Evolutionary conservation across 805 yeast species (phyloP), one percentile per base, ranked within the genome.

Genomic region (Cyberlindnera americana): DNA sequence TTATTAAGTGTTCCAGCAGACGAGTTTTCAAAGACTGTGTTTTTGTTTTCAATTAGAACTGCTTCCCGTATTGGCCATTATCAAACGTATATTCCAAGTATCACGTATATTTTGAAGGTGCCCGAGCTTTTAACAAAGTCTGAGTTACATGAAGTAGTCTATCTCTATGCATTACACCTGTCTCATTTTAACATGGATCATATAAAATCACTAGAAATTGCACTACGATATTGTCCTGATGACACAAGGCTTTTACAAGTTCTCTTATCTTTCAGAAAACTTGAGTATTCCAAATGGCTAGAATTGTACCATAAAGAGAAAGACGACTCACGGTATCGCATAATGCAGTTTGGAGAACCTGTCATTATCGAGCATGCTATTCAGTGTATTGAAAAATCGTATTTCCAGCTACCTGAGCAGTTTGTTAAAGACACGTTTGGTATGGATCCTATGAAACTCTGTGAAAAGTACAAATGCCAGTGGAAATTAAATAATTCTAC

Each of bases 71-170:
- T 69, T 3, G 77, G 77, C 5, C 75, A 74, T 46, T 72, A 74
- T 50, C 79, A 76, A 46, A 70, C 84, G 1, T 80, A 77, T 48
- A 39, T 79, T 1, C 83, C 85, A 3, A 65, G 78, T 31, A 69
- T 77, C 6, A 55, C 56, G 19, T 71, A 68, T 46, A 50, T 56
- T 4, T 56, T 60, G 26, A 42, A 47, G 9, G 21, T 43, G 10
- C 4, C 18, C 2, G 18, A 26, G 0, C 34, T 59, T 3, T 50
- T 72, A n/a, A 45, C 41, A 1, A 32, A 36, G 2, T 43, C 45
- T 0, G 81, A 75, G 42, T 33, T 55, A 1, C 56, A 60, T 18
- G 79, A 73, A 41, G 50, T 76, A 3, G 59, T 64, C 3, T 48
- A 64, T 6, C 52, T 77, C 11, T 54, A 73, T 31, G 61, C 67